Conservation (phyloP, 108 stramenopile genomes). For the Aureococcus anophagefferens region DNA sequence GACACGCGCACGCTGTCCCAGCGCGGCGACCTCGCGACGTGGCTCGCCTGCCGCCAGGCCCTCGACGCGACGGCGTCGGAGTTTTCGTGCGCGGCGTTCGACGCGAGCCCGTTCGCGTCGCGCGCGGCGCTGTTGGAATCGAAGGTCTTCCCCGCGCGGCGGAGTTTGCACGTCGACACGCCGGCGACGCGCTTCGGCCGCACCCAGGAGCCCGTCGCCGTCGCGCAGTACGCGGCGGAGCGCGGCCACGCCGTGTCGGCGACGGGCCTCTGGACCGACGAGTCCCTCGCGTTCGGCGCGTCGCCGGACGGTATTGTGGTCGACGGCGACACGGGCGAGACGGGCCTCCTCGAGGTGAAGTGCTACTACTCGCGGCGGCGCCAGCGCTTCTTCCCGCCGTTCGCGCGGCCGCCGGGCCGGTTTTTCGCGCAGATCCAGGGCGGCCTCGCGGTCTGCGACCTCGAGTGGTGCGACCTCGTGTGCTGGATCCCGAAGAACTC, state of each 20-base stretch:
- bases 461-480: conserved; percentile 38
- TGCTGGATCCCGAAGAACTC: conserved; percentile 25
- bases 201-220: conserved; percentile 30
- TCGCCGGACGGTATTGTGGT: conserved; percentile 34
- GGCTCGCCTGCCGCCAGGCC: conserved; percentile 20
- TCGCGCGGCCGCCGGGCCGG: conserved; percentile 26
- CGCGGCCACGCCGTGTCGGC: conserved; percentile 15
- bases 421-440: conserved; percentile 40
- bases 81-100: conserved; percentile 18
- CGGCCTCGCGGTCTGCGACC: conserved; percentile 30
- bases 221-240: conserved; percentile 21
- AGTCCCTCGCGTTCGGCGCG: conserved; percentile 18
- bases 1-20: conserved; percentile 27
- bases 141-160: too few relatives aligned
- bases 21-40: conserved; percentile 40
- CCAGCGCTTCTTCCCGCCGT: conserved; percentile 15
- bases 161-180: not conserved
- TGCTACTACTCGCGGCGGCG: conserved; percentile 27
- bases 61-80: conserved; percentile 35
- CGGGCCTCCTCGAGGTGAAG: conserved; percentile 35
- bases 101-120: conserved; percentile 23
- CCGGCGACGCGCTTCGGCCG: conserved; percentile 29
- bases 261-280: conserved; percentile 27
- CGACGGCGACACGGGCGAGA: not conserved
- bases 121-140: conserved; percentile 23